phyloP scores from a whole-genome alignment of 2,329 filamentous ascomycete genomes.

The Leptographium galeiforme region DNA sequence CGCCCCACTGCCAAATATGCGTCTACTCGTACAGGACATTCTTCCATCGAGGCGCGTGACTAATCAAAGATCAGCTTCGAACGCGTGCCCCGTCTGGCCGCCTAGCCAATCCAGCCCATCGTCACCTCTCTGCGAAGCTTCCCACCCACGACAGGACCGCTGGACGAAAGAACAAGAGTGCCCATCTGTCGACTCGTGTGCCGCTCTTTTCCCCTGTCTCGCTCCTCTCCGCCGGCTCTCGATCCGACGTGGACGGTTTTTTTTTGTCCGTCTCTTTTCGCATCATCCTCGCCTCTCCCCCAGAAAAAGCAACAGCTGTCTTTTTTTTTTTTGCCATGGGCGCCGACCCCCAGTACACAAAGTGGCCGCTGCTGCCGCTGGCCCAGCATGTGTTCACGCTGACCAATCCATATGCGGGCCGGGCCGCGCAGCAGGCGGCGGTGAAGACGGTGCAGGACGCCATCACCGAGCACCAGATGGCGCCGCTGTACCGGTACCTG shows the following conservation, averaged over 20 bases:
- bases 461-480: conserved; percentile 75
- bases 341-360: conserved; percentile 73
- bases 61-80: conserved; percentile 4
- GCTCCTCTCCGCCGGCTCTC: neutral
- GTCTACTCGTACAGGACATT: neutral
- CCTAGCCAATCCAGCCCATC: conserved; percentile 8
- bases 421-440: conserved; percentile 53
- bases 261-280: too few species aligned
- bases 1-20: neutral
- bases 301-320: neutral
- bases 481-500: conserved; percentile 72
- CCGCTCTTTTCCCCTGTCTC: neutral
- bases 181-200: neutral
- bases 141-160: neutral
- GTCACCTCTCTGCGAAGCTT: neutral
- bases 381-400: conserved; percentile 78
- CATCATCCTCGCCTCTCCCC: neutral
- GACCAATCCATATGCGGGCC: conserved; percentile 63
- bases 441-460: conserved; percentile 67
- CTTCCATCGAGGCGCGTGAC: neutral
- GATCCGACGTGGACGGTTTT: neutral
- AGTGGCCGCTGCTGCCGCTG: conserved; percentile 70
- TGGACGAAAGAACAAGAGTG: neutral
- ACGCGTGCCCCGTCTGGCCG: conserved; percentile 13
- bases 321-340: conserved; percentile 37